phyloP scores from a whole-genome alignment of 441 rosid species.

The Bocquillonia castaneifolia region DNA sequence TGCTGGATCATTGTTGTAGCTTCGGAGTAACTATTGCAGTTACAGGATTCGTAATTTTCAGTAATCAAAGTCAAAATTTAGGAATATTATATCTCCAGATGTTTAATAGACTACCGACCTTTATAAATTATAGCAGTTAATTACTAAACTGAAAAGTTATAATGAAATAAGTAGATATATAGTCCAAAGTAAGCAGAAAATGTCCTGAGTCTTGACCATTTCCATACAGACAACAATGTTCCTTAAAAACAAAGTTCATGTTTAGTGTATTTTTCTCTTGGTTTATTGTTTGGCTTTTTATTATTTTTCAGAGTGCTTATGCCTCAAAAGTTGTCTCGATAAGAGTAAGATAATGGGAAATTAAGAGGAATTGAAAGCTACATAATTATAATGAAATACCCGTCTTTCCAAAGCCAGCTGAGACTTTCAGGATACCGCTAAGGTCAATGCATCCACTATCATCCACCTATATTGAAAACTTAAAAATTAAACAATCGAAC shows the following conservation, averaged over 20 bases:
- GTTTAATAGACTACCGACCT: background rate
- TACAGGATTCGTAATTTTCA: background rate
- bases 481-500: constrained; percentile 3
- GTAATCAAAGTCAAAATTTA: too few relatives aligned
- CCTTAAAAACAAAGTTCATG: too few relatives aligned
- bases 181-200: background rate
- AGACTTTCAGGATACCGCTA: constrained; percentile 55
- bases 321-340: background rate
- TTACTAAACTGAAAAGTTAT: background rate
- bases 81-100: background rate
- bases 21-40: background rate
- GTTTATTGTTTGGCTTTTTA: background rate
- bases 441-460: constrained; percentile 54
- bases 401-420: constrained; percentile 46
- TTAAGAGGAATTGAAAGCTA: background rate
- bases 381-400: constrained; percentile 39
- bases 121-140: too few relatives aligned
- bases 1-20: background rate
- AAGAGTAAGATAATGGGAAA: background rate
- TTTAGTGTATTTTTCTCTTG: background rate
- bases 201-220: background rate
- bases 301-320: background rate
- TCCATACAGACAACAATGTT: background rate
- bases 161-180: background rate
- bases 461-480: constrained; percentile 44